Evolutionary conservation across 1,284 basidiomycete genomes (phyloP), one percentile per base, ranked within the genome.

Genomic region (Cutaneotrichosporon dermatis): DNA sequence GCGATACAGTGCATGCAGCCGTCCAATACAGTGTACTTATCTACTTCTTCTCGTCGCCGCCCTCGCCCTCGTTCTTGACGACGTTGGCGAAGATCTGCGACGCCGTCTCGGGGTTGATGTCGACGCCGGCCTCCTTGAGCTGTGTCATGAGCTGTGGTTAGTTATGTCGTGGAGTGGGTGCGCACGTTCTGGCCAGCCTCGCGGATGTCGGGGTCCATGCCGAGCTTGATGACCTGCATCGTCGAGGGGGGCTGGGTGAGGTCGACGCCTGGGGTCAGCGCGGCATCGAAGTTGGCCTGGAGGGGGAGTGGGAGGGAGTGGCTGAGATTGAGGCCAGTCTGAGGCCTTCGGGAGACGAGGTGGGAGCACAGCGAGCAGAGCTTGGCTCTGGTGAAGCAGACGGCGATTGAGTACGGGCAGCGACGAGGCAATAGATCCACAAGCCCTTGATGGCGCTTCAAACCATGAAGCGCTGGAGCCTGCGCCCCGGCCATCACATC

Each of bases 221-320:
- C 70, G 58, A 75, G 65, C 65, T 73, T 72, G 54, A 70, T 64
- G 63, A 75, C 69, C 61, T 69, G 63, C 60, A 68, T 69, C 41
- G 68, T 63, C 33, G 64, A 65, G 6, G 70, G 69, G 33, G 67
- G 60, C 62, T 71, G 62, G 12, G 63, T 57, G 49, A 68, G 67
- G 61, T 73, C 72, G 49, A 71, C 65, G 9, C 73, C 72, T 73
- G 58, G 42, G 36, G 40, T 55, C 40, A 60, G 57, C 43, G 33
- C 3, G 6, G 42, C 39, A 42, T 15, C 12, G 6, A 12, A 43
- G 54, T 39, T 37, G 37, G 7, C 3, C 6, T 9, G 44, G 4
- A 42, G 7, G 12, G 16, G 11, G 39, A 13, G n/a, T 7, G 34
- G 48, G n/a, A 1, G 39, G 15, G 37, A 25, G n/a, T 37, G 11